Evolutionary conservation across 208 protist species (phyloP).

Genomic region (Kentomonas sorsogonicus): DNA sequence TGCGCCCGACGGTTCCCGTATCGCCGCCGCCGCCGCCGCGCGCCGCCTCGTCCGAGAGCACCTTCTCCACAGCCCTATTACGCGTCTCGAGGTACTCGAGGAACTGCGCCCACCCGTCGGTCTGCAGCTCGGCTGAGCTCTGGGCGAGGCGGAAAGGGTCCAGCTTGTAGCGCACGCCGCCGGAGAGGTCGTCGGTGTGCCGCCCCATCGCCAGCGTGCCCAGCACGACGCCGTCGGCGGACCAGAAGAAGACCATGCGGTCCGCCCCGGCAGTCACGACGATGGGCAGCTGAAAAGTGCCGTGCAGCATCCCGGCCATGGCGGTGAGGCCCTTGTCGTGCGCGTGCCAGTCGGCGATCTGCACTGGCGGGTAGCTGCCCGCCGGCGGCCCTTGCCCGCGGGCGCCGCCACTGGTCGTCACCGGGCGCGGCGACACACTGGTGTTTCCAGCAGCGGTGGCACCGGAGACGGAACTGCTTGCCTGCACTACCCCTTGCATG

Average conservation of each 20-base stretch:
- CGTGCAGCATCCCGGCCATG: constrained; percentile 21
- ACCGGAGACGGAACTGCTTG: neutral
- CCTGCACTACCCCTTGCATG: constrained; percentile 11
- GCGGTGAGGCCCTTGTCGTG: constrained; percentile 24
- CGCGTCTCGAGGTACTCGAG: constrained; percentile 17
- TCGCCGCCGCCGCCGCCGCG: too few relatives aligned
- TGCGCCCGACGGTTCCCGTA: too few relatives aligned
- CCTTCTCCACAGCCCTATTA: too few relatives aligned
- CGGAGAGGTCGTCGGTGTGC: constrained; percentile 25
- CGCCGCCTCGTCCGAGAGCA: too few relatives aligned
- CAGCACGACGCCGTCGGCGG: constrained; percentile 29
- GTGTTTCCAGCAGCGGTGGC: neutral
- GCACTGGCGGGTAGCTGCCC: constrained; percentile 13
- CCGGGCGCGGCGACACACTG: neutral
- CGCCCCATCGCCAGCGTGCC: constrained; percentile 42
- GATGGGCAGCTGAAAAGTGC: constrained; percentile 18
- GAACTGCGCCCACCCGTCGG: constrained; percentile 22
- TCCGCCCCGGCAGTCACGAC: constrained; percentile 30
- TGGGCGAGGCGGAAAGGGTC: constrained; percentile 3
- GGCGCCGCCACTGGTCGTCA: neutral
- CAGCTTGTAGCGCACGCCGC: constrained; percentile 31
- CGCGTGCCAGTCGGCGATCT: constrained; percentile 29
- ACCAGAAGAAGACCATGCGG: constrained; percentile 30
- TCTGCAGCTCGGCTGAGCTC: neutral
- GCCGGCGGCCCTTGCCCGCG: neutral